These are phyloP conservation scores for Kwoniella newhampshirensis DNA, from an alignment of 768 basidiomycete species.

Conservation along the genomic window DNA sequence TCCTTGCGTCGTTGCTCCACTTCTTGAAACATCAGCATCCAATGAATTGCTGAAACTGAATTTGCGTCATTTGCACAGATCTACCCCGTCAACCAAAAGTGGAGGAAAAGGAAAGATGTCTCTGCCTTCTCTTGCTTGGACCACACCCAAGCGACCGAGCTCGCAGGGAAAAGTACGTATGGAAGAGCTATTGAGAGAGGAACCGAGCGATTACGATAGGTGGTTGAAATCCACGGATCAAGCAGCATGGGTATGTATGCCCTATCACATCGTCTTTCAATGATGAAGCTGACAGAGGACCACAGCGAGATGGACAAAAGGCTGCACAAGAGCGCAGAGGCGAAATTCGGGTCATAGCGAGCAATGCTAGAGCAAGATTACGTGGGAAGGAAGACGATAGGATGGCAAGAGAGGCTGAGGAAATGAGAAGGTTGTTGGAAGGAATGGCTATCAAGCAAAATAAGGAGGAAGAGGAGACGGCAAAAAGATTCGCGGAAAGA, in stretches of 20 bases:
- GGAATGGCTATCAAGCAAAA: slow-evolving; percentile 55
- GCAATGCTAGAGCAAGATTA: slow-evolving; percentile 30
- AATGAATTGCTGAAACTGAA: no score
- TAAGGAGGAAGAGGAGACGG: slow-evolving; percentile 66
- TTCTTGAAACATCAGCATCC: neutral
- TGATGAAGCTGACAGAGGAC: neutral
- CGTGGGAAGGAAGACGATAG: slow-evolving; percentile 19
- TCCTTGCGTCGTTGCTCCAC: neutral
- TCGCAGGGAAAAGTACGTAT: slow-evolving; percentile 2
- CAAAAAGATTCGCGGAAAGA: slow-evolving; percentile 66
- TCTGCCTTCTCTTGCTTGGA: neutral
- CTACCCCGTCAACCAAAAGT: neutral
- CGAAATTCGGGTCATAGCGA: slow-evolving; percentile 27
- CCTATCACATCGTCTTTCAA: neutral
- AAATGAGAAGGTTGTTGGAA: slow-evolving; percentile 39
- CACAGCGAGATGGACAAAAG: slow-evolving; percentile 29
- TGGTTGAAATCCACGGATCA: slow-evolving; percentile 44
- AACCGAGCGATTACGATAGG: slow-evolving; percentile 38
- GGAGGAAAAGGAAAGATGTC: slow-evolving; percentile 5
- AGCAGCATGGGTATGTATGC: slow-evolving; percentile 35
- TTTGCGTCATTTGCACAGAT: neutral
- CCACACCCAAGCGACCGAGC: neutral
- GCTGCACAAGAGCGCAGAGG: slow-evolving; percentile 26
- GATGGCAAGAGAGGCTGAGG: slow-evolving; percentile 36
- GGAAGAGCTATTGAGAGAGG: slow-evolving; percentile 15